phyloP scores from a whole-genome alignment of 2,329 filamentous ascomycete species.

The Fusarium hainanense region DNA sequence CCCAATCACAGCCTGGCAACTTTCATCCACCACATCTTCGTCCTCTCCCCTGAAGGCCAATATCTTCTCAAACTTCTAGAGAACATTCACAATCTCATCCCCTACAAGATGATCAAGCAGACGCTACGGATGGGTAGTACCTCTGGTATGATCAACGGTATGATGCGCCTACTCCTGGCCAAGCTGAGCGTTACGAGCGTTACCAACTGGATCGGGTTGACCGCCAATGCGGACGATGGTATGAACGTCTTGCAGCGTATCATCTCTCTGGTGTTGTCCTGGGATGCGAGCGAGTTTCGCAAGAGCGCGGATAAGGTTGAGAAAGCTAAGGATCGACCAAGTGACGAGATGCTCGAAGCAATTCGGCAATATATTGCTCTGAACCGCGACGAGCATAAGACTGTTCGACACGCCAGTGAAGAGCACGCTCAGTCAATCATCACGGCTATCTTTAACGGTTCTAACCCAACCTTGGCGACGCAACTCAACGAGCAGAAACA shows the following conservation, averaged over 20 bases:
- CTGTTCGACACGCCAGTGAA: constrained; percentile 66
- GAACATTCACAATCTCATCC: constrained; percentile 75
- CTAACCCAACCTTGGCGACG: constrained; percentile 58
- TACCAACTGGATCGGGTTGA: constrained; percentile 83
- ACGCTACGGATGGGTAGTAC: constrained; percentile 82
- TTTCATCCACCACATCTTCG: constrained; percentile 77
- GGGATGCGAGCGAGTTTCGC: constrained; percentile 78
- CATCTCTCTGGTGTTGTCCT: constrained; percentile 76
- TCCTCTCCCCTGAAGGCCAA: constrained; percentile 79
- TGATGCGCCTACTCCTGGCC: constrained; percentile 78
- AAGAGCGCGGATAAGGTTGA: constrained; percentile 74
- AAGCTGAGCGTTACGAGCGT: constrained; percentile 79
- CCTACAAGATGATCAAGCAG: constrained; percentile 77
- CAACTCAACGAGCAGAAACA: constrained; percentile 71
- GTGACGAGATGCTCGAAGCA: constrained; percentile 69
- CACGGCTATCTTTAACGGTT: constrained; percentile 69
- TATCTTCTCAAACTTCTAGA: constrained; percentile 78
- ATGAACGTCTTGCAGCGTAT: constrained; percentile 86
- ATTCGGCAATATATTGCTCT: constrained; percentile 69
- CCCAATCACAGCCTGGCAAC: constrained; percentile 69
- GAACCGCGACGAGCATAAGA: constrained; percentile 67
- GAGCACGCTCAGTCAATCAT: constrained; percentile 69
- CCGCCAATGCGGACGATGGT: constrained; percentile 76
- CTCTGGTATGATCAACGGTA: constrained; percentile 81
- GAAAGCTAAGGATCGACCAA: constrained; percentile 65